Evolutionary conservation across 2,329 filamentous ascomycete genomes (phyloP), one percentile per base, ranked within the genome.

Genomic region (Colletotrichum sp.): DNA sequence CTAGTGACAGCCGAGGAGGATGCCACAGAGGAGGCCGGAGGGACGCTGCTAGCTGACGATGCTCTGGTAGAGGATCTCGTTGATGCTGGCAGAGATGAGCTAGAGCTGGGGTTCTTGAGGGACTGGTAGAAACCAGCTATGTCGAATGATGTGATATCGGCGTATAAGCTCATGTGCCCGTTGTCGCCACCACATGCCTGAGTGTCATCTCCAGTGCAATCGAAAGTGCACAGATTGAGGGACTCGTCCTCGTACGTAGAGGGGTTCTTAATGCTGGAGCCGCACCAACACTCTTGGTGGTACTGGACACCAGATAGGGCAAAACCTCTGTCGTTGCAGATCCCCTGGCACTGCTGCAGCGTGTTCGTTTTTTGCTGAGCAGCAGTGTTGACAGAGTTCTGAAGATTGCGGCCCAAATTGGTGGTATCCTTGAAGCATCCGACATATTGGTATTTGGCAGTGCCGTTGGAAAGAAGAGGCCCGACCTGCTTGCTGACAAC

Each of bases 361-460:
- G 83, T 81, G 70, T 83, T 82, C n/a, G 78, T 80, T 15, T 43
- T 43, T 36, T 79, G 74, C 56, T 77, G 77, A 6, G 68, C 74
- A 5, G 76, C 78, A 15, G 73, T 79, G 73, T 81, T 82, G 28
- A 81, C 80, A 26, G 81, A 78, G 9, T 76, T 82, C 13, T 76
- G 60, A 16, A 86, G 76, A 30, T 83, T 81, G n/a, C 85, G 82
- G 32, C 83, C 83, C 21, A 73, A 6, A 58, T 77, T 76, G 24
- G 24, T 32, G 7, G 80, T 82, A 73, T 86, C 85, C 30, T 80
- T 79, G 76, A 86, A 87, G 68, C 85, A 87, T 21, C 85, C 85
- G 7, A 86, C 78, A 76, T 83, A 85, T 30, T 82, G 79, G 73
- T 83, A 83, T 21, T 79, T 76, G 7, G 80, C 79, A 2, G 77